phyloP scores from a whole-genome alignment of 495 filamentous ascomycete species.

The Lentithecium fluviatile region DNA sequence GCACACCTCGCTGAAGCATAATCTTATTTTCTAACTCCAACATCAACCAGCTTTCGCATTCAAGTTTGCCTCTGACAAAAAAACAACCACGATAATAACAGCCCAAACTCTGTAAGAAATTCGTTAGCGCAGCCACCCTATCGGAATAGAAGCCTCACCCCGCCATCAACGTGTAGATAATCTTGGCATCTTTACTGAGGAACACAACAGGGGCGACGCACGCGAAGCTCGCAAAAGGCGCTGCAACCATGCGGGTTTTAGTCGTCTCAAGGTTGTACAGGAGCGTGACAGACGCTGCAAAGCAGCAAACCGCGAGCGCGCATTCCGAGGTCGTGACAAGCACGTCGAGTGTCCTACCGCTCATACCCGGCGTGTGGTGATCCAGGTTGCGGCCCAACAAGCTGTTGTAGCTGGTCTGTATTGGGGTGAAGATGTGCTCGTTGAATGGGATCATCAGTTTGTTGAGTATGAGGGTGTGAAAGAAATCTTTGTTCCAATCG shows the following conservation, averaged over 20 bases:
- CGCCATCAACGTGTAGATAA: not conserved
- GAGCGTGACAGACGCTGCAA: not conserved
- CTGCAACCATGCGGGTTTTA: conserved; percentile 8
- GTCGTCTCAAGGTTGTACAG: conserved; percentile 1
- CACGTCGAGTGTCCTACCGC: not conserved
- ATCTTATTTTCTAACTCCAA: not conserved
- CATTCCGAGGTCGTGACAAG: conserved; percentile 7
- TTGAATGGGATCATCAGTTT: conserved; percentile 3
- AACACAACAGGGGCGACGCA: not conserved
- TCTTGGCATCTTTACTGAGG: conserved; percentile 3
- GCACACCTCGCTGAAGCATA: not conserved
- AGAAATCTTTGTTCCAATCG: conserved; percentile 1
- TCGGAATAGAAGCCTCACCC: not conserved
- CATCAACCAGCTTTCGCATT: not conserved
- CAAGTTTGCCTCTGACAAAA: not conserved
- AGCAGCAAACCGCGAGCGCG: not conserved
- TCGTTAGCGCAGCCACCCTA: not conserved
- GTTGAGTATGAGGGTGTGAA: not conserved
- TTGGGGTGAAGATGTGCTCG: not conserved
- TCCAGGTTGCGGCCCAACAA: not conserved
- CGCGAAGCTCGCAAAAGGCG: conserved; percentile 1
- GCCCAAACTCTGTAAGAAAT: conserved; percentile 7
- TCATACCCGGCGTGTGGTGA: not conserved
- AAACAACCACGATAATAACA: not conserved
- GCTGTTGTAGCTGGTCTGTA: not conserved